These are phyloP conservation scores for Hirschfeldia incana DNA, from an alignment of 345 rosid species.

Conservation along the genomic window DNA sequence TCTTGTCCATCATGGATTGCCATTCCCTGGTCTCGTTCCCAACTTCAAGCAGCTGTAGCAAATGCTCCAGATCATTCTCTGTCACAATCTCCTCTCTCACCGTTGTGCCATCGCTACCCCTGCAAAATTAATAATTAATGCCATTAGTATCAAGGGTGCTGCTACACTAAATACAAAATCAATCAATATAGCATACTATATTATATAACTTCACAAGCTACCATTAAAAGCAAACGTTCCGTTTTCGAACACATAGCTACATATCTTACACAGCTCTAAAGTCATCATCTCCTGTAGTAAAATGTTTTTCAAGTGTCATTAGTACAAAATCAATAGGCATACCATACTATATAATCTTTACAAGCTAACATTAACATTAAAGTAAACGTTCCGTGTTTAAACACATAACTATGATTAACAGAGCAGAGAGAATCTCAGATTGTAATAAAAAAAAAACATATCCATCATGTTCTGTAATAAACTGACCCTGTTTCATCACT, in stretches of 20 bases:
- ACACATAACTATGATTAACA: neutral
- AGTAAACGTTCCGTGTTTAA: neutral
- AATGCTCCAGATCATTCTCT: constrained; percentile 83
- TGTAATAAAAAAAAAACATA: neutral
- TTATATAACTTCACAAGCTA: neutral
- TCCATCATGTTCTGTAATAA: neutral
- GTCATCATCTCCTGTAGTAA: neutral
- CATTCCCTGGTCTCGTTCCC: constrained; percentile 70
- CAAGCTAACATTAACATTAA: too few relatives aligned
- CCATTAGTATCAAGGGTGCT: neutral
- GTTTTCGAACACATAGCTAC: neutral
- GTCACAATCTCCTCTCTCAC: constrained; percentile 59
- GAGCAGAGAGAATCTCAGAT: neutral
- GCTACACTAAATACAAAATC: neutral
- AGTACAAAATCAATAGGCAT: neutral
- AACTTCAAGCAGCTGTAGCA: constrained; percentile 70
- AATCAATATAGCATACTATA: neutral
- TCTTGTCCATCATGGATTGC: constrained; percentile 82
- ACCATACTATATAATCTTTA: neutral
- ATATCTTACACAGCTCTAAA: neutral
- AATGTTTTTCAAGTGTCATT: too few relatives aligned
- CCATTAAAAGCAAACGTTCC: constrained; percentile 2
- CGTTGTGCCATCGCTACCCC: constrained; percentile 23
- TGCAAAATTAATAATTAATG: constrained; percentile 27
- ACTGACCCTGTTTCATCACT: constrained; percentile 50